Base-by-base conservation (phyloP, 805 yeast species). In the Schwanniomyces occidentalis region DNA sequence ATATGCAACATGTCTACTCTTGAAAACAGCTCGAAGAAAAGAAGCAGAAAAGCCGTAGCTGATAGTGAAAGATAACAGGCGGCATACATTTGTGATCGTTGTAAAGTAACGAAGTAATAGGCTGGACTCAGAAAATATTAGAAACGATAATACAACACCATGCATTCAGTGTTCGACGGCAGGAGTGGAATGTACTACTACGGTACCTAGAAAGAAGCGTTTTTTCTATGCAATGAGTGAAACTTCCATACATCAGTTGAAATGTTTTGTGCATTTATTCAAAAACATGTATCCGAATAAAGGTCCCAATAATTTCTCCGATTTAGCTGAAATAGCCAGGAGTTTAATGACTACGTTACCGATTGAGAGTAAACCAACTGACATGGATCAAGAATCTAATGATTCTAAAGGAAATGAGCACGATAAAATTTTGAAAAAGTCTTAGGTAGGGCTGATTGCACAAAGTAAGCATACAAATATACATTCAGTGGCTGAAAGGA, bases 181-280 rank as follows among this genome's bases (percentile, higher is more conserved):
- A 2, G 31, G 31, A 5, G 31, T 28, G 5, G 31, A 21, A 15
- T 30, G 33, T 21, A 21, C 26, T 5, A 30, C 33, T 3, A 21
- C 25, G 5, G 24, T 12, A 14, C 33, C 33, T 8, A 14, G 33
- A 13, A 30, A 30, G 19, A 30, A 22, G 15, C 14, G 33, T 7
- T 17, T 26, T n/a, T 30, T 15, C 14, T 30, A 21, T 14, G 20
- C 33, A 10, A 22, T 30, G 23, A 30, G 33, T 10, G 33, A 30
- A 5, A 17, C 33, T 6, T 30, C 33, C 9, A 30, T 25, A 22
- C 22, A 30, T n/a, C 33, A 30, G 16, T 20, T 30, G 14, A 30
- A 30, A 16, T 30, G 26, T 15, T 14, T 30, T 6, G 14, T 15
- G 6, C 20, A 21, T 8, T 17, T 30, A 13, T n/a, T 30, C 14